These are phyloP conservation scores for Trapa incisa DNA, from an alignment of 345 rosid species.

Conservation along the genomic window DNA sequence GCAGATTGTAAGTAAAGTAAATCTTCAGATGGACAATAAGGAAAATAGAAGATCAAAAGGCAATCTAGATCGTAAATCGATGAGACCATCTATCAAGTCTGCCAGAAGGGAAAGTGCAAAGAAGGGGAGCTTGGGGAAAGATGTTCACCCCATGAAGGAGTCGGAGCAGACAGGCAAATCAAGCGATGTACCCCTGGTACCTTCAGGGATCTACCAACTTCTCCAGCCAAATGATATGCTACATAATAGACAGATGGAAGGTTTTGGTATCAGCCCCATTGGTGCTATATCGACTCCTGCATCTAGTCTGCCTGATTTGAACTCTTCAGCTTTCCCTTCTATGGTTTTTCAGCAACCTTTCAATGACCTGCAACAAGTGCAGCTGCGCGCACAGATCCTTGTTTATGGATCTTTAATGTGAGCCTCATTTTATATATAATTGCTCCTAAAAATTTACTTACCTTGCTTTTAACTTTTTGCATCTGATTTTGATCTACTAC, in stretches of 20 bases:
- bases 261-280: constrained; percentile 34
- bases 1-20: constrained; percentile 22
- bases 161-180: constrained; percentile 39
- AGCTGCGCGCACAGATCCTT: constrained; percentile 96
- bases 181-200: constrained; percentile 24
- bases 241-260: constrained; percentile 35
- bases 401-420: constrained; percentile 97
- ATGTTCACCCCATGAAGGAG: constrained; percentile 24
- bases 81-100: constrained; percentile 50
- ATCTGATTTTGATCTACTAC: not conserved
- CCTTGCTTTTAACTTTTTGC: not conserved
- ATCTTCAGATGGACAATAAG: constrained; percentile 23
- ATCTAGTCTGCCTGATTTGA: constrained; percentile 66
- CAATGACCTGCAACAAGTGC: constrained; percentile 95
- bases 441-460: not conserved
- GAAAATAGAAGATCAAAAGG: constrained; percentile 31
- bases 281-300: constrained; percentile 33
- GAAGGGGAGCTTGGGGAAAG: constrained; percentile 41
- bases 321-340: constrained; percentile 40
- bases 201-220: constrained; percentile 35
- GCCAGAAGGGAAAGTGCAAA: constrained; percentile 46
- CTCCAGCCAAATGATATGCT: constrained; percentile 52
- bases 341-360: constrained; percentile 76
- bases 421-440: constrained; percentile 16
- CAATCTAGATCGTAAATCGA: constrained; percentile 57